Evolutionary conservation across 768 basidiomycete genomes (phyloP), one percentile per base, ranked within the genome.

Genomic region (Tylopilus rubrobrunneus): DNA sequence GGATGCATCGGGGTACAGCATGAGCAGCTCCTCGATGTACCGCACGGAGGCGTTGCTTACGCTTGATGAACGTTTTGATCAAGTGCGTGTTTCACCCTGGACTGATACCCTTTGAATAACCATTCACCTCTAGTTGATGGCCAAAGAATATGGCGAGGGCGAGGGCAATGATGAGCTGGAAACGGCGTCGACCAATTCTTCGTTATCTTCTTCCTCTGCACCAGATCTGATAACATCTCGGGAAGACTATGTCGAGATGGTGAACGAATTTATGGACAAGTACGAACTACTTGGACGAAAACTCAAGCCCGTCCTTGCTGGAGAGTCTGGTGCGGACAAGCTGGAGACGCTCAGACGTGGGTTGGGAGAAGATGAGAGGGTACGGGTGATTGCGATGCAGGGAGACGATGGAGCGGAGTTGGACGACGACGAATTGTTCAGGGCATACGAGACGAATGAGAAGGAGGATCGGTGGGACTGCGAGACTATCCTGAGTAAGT

Each of bases 11-110:
- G 94, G 92, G 12, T 96, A 96, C 76, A 92, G 89, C 67, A 98
- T 99, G 94, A 96, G 90, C 68, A 94, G 92, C 62, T 93, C 92
- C 4, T 92, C 92, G 14, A 92, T 98, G 89, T 89, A 83, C 73
- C 83, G 97, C 43, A 98, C 91, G 59, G 88, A 93, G 61, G 86
- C 92, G 1, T 72, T 98, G 28, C 83, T 90, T 48, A 87, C 85
- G 2, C 76, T 99, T 41, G 97, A 99, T 65, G 92, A 98, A 65
- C 81, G 86, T 11, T 99, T 98, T 66, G 95, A 98, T 62, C 85
- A 92, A 78, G 97, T 92, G 60, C 57, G 78, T 63, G 19, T n/a
- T n/a, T 36, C 11, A 14, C 42, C 37, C 42, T 44, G 49, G 17
- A 27, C 25, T 45, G 31, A 40, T 33, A 27, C 48, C 19, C 28